Base-by-base conservation (phyloP, 108 stramenopile species). In the Skeletonema potamos region DNA sequence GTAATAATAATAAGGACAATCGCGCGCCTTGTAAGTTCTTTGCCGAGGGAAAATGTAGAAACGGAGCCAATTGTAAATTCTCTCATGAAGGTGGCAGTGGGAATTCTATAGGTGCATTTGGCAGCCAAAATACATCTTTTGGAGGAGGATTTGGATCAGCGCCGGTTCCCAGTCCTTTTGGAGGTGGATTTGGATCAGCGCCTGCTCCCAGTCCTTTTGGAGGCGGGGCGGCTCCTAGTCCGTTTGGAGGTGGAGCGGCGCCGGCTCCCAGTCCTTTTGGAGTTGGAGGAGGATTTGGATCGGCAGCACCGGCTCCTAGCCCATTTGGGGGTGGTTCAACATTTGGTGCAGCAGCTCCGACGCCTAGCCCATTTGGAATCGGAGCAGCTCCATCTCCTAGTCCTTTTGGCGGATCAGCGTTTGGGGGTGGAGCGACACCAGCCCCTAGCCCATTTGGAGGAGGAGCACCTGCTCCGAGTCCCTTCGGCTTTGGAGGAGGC, bases 1-100 rank as follows among this genome's bases (percentile, higher is more conserved):
- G 39, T n/a, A 41, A 15, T 32, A 32, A 10, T 10, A 41, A 41
- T 9, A 51, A 24, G 20, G 22, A 51, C 36, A 46, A 46, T 46
- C 58, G 58, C 11, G 60, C 58, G n/a, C 67, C 67, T 15, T 62
- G 58, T 12, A 68, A 62, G 24, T 68, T 68, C 62, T 68, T 68
- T 26, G 26, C 22, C 6, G 20, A 68, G 60, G 67, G 67, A 4
- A 68, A 55, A 64, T 68, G 67, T 46, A 51, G 63, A 64, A 68
- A 68, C 12, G 62, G 62, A 20, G 67, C 67, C 22, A 68, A 61
- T 12, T 68, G 67, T 58, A 62, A 46, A 11, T 68, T 62, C 15
- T 68, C 67, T 62, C 67, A 68, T 24, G 67, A 68, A 11, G 2
- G 5, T 30, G 58, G 58, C 30, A 29, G 30, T 10, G 58, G 58